phyloP scores from a whole-genome alignment of 257 asterid species.

The Solanum chilense region DNA sequence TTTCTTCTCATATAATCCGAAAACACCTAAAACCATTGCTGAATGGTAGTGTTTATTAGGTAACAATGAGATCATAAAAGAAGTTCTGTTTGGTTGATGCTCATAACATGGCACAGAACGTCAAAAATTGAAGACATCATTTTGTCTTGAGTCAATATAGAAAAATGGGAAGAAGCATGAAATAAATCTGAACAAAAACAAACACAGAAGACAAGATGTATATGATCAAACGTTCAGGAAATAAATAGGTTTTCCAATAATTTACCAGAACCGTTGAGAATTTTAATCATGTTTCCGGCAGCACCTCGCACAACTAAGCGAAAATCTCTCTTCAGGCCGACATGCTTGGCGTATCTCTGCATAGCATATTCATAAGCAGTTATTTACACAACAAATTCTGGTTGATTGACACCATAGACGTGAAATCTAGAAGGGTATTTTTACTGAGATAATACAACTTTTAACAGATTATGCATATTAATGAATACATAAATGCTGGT shows the following conservation, averaged over 20 bases:
- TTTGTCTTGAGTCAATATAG: background rate
- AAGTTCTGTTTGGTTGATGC: background rate
- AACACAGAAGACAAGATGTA: background rate
- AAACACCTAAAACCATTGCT: background rate
- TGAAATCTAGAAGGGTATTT: background rate
- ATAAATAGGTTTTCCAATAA: background rate
- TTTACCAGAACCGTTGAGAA: slow-evolving; percentile 91
- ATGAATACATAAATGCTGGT: background rate
- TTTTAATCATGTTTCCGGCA: slow-evolving; percentile 85
- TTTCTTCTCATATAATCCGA: background rate
- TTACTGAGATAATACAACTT: background rate
- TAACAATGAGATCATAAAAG: background rate
- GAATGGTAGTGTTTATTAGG: background rate
- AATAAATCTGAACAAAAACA: background rate
- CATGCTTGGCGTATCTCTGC: slow-evolving; percentile 89
- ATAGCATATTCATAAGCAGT: slow-evolving; percentile 1
- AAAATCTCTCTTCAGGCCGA: slow-evolving; percentile 90
- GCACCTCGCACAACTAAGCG: slow-evolving; percentile 98
- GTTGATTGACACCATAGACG: background rate
- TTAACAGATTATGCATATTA: background rate
- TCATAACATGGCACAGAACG: background rate
- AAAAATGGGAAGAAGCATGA: background rate
- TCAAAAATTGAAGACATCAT: background rate
- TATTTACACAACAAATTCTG: background rate
- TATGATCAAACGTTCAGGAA: background rate